These are phyloP conservation scores for Agaricales sp. DNA, from an alignment of 1,284 basidiomycete genomes.

Conservation along the genomic window DNA sequence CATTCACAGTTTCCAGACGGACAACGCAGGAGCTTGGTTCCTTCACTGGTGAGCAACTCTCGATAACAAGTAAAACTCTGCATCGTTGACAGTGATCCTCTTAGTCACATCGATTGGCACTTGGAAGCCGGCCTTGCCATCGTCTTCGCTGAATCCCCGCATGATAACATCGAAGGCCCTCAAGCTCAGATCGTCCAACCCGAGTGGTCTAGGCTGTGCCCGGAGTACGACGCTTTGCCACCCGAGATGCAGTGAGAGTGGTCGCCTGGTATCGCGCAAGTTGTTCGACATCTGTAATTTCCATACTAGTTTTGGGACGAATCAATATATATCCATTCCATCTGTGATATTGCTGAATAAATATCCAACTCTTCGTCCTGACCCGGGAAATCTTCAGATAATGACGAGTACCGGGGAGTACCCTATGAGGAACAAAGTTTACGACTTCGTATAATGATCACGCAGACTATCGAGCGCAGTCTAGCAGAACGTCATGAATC, in stretches of 20 bases:
- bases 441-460: background rate
- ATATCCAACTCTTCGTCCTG: no score
- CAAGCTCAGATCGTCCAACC: conserved; percentile 20
- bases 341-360: no score
- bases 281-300: no score
- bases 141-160: conserved; percentile 23
- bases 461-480: background rate
- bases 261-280: no score
- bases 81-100: background rate
- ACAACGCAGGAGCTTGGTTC: conserved; percentile 30
- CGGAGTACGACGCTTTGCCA: conserved; percentile 18
- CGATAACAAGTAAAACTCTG: no score
- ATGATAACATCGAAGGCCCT: conserved; percentile 17
- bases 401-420: no score
- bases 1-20: conserved; percentile 10
- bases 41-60: conserved; percentile 21
- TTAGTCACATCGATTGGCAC: conserved; percentile 26
- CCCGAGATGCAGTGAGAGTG: conserved; percentile 21
- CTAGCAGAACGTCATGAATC: background rate
- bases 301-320: no score
- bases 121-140: conserved; percentile 27
- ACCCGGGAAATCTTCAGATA: no score
- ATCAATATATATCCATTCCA: no score
- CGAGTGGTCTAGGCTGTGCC: conserved; percentile 23
- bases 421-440: no score